A percentile compares a stretch with the other conserved stretches of the same genome.
Conservation (phyloP, 2,329 filamentous ascomycete species). For the Trichoderma lentiforme region DNA sequence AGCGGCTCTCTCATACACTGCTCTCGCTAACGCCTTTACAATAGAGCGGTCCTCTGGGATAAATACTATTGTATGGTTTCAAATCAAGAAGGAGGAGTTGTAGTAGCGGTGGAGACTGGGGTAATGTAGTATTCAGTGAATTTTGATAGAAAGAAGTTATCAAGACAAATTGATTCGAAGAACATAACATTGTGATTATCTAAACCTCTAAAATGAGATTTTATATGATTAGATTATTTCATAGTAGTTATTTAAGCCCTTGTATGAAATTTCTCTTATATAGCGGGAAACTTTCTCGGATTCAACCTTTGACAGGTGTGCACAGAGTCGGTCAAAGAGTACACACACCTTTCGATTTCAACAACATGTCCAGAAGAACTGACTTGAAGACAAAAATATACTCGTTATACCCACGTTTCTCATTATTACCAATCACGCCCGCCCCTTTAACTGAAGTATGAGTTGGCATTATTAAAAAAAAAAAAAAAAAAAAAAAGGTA, state of each 20-base stretch:
- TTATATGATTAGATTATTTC: too few relatives aligned
- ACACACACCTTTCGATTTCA: neutral
- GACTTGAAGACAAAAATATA: too few relatives aligned
- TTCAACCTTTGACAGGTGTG: too few relatives aligned
- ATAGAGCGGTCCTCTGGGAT: neutral
- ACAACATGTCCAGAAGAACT: too few relatives aligned
- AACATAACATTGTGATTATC: neutral
- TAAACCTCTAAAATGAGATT: too few relatives aligned
- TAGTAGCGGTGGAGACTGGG: neutral
- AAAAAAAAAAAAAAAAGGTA: too few relatives aligned
- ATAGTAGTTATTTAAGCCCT: too few relatives aligned
- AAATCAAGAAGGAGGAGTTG: neutral
- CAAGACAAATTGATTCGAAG: neutral
- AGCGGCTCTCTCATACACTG: neutral
- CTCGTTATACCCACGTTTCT: neutral
- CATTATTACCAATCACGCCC: neutral
- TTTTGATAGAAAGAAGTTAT: neutral
- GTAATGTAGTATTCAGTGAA: neutral
- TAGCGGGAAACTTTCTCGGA: too few relatives aligned
- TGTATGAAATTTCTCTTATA: neutral
- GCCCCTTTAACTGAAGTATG: neutral
- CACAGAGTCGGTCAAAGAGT: too few relatives aligned
- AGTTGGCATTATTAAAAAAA: neutral
- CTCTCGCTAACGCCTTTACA: neutral
- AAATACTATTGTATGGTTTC: neutral